Conservation (phyloP, 139 green algal species). For the Chlamydomonas asymmetrica region DNA sequence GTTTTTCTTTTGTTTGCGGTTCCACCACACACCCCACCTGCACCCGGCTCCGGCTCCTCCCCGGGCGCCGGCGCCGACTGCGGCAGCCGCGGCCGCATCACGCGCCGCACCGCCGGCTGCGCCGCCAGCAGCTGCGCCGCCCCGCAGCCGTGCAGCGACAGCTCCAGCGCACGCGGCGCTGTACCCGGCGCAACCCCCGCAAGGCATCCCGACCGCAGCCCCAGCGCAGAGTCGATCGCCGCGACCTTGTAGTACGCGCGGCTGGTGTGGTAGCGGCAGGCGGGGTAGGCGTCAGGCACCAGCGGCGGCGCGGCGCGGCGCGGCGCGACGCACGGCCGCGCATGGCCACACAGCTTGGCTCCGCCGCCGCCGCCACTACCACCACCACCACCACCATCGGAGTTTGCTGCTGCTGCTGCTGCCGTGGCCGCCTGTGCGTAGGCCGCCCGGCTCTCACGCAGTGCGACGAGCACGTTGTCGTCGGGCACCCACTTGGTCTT, state of each 20-base stretch:
- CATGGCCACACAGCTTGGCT: too few relatives aligned
- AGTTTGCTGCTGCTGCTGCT: background rate
- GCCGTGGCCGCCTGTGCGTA: too few relatives aligned
- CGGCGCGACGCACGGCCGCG: too few relatives aligned
- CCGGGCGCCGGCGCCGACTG: too few relatives aligned
- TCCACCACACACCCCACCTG: too few relatives aligned
- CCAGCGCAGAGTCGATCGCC: conserved; percentile 29
- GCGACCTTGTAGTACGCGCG: conserved; percentile 48
- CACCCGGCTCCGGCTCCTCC: too few relatives aligned
- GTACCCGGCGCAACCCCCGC: background rate
- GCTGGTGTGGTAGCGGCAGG: too few relatives aligned
- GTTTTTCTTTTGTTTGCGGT: too few relatives aligned
- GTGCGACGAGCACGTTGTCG: conserved; percentile 22
- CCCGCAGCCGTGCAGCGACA: conserved; percentile 1
- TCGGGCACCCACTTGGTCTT: conserved; percentile 28
- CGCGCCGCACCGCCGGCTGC: too few relatives aligned
- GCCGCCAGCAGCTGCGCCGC: conserved; percentile 6
- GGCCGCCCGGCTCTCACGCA: conserved; percentile 2
- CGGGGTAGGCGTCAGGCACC: too few relatives aligned
- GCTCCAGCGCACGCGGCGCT: conserved; percentile 1
- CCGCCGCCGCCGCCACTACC: background rate
- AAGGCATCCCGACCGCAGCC: conserved; percentile 6
- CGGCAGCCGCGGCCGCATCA: too few relatives aligned
- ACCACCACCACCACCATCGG: background rate
- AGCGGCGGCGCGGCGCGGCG: too few relatives aligned